Conservation (phyloP, 2,329 filamentous ascomycete genomes). For the Hirsutella minnesotensis region DNA sequence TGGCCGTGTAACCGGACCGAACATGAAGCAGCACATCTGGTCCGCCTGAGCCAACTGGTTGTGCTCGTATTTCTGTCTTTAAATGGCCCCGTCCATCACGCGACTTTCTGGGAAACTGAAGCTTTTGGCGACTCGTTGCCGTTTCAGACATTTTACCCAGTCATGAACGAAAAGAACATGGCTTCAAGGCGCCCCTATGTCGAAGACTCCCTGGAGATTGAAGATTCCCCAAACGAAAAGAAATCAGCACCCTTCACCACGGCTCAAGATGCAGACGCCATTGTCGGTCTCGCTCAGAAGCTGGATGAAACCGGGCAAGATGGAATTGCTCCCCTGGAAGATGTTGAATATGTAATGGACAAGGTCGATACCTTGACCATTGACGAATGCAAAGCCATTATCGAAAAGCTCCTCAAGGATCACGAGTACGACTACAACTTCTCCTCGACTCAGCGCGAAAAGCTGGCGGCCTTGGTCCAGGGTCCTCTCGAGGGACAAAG, state of each 20-base stretch:
- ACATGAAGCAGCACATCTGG: no score
- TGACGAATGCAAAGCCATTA: constrained; percentile 10
- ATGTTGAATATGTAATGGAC: constrained; percentile 13
- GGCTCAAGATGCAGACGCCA: not conserved
- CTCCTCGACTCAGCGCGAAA: constrained; percentile 7
- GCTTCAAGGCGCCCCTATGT: not conserved
- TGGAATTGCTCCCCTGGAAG: constrained; percentile 9
- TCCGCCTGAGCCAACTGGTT: not conserved
- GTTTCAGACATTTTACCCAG: no score
- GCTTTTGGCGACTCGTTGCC: no score
- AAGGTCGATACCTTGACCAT: constrained; percentile 11
- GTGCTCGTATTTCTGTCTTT: not conserved
- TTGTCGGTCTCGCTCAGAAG: constrained; percentile 6
- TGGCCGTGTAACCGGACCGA: no score
- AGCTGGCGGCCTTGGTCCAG: constrained; percentile 7
- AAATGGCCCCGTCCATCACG: no score
- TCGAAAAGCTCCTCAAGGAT: constrained; percentile 8
- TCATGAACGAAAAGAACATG: not conserved
- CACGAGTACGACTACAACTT: constrained; percentile 16
- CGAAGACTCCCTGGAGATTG: not conserved
- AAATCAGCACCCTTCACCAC: not conserved
- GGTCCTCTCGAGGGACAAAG: constrained; percentile 9
- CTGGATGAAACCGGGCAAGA: constrained; percentile 8
- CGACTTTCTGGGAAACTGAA: no score
- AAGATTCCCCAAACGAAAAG: not conserved